Percentiles rank a stretch among this genome's conserved stretches.
Evolutionary conservation across 352 stramenopile species (phyloP).

Genomic region (Phytophthora palmivora): DNA sequence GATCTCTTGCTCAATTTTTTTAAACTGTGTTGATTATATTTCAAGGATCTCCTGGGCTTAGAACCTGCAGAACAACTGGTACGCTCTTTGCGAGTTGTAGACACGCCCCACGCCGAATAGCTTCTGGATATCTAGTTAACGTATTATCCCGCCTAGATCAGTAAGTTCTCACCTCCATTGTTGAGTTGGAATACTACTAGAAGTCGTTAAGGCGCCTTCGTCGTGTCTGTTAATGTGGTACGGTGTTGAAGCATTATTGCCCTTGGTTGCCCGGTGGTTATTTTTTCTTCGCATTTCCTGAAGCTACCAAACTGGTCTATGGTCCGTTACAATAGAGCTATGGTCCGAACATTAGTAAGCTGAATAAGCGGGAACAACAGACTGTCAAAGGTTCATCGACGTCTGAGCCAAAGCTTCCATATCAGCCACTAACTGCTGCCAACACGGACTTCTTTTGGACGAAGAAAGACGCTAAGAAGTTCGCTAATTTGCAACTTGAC

Average conservation of each 20-base stretch:
- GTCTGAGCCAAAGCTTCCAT: neutral
- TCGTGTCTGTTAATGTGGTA: too few relatives aligned
- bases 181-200: too few relatives aligned
- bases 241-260: too few relatives aligned
- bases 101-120: too few relatives aligned
- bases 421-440: neutral
- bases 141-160: too few relatives aligned
- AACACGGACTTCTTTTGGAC: neutral
- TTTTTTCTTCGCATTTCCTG: neutral
- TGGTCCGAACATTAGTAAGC: neutral
- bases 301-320: neutral
- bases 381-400: slow-evolving; percentile 1
- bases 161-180: too few relatives aligned
- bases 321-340: neutral
- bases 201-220: too few relatives aligned
- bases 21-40: neutral
- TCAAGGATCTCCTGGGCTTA: neutral
- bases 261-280: neutral
- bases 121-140: too few relatives aligned
- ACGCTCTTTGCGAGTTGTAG: neutral
- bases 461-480: neutral
- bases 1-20: neutral
- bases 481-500: neutral
- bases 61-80: neutral
- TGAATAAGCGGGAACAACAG: too few relatives aligned